Evolutionary conservation across 129 eudicot genomes (phyloP).

Genomic region (Centella asiatica): DNA sequence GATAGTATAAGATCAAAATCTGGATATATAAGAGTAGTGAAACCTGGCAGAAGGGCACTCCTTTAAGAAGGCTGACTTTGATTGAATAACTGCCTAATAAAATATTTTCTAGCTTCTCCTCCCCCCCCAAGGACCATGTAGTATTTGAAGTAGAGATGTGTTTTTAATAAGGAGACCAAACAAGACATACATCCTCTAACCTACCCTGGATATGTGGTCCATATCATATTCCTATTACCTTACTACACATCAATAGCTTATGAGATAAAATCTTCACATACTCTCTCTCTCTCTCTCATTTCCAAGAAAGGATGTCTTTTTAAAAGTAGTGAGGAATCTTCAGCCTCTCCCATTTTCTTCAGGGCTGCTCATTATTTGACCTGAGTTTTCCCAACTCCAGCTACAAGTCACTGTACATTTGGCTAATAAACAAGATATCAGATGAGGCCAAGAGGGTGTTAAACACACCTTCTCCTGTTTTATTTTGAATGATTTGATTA

Average conservation of each 20-base stretch:
- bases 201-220: constrained; percentile 19
- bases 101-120: not conserved
- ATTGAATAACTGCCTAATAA: not conserved
- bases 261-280: constrained; percentile 3
- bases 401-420: too few species aligned
- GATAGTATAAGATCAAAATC: too few species aligned
- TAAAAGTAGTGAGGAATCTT: constrained; percentile 23
- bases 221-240: constrained; percentile 10
- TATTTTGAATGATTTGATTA: too few species aligned
- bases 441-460: too few species aligned
- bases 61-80: not conserved
- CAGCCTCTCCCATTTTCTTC: constrained; percentile 15
- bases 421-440: too few species aligned
- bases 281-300: constrained; percentile 59
- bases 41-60: not conserved
- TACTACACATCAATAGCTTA: constrained; percentile 17
- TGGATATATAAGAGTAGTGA: not conserved
- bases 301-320: constrained; percentile 53
- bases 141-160: not conserved
- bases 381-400: too few species aligned
- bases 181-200: constrained; percentile 24
- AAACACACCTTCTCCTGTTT: too few species aligned
- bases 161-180: constrained; percentile 5
- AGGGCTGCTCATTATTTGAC: not conserved
- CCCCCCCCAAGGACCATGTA: not conserved